Percentiles rank a stretch among this genome's conserved stretches.
phyloP scores from a whole-genome alignment of 805 yeast species.

The Lipomyces sp. region DNA sequence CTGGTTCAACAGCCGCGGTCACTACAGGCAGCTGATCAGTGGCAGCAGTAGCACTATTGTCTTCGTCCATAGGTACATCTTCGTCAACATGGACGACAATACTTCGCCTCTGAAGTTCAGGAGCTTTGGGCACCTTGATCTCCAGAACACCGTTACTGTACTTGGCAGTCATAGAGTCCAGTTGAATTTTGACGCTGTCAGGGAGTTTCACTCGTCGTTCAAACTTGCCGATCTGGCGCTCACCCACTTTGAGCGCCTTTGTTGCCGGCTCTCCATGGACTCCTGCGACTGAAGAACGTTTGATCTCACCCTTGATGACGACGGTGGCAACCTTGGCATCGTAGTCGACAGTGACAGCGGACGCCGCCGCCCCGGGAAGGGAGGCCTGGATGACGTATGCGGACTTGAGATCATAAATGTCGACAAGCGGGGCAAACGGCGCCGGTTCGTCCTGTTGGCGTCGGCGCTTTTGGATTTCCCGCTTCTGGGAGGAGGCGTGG shows the following conservation, averaged over 20 bases:
- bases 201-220: slow-evolving; percentile 53
- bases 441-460: not conserved
- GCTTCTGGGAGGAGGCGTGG: slow-evolving; percentile 11
- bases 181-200: slow-evolving; percentile 48
- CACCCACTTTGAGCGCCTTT: slow-evolving; percentile 36
- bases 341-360: slow-evolving; percentile 29
- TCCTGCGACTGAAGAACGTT: slow-evolving; percentile 11
- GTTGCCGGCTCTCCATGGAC: slow-evolving; percentile 14
- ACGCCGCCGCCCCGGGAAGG: slow-evolving; percentile 23
- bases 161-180: slow-evolving; percentile 53
- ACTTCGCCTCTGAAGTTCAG: slow-evolving; percentile 4
- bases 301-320: slow-evolving; percentile 19
- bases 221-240: slow-evolving; percentile 50
- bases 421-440: slow-evolving; percentile 18
- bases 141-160: slow-evolving; percentile 55
- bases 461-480: slow-evolving; percentile 2
- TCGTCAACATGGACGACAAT: slow-evolving; percentile 10
- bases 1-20: not conserved
- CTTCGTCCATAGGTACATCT: not conserved
- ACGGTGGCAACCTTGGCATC: slow-evolving; percentile 14
- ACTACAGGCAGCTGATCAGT: not conserved
- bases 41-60: not conserved
- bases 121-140: slow-evolving; percentile 50
- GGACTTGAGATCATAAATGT: slow-evolving; percentile 24
- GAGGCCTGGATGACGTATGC: slow-evolving; percentile 21